A percentile compares a stretch with the other conserved stretches of the same genome.
Conservation (phyloP, 345 rosid genomes). For the Hibiscus syriacus region DNA sequence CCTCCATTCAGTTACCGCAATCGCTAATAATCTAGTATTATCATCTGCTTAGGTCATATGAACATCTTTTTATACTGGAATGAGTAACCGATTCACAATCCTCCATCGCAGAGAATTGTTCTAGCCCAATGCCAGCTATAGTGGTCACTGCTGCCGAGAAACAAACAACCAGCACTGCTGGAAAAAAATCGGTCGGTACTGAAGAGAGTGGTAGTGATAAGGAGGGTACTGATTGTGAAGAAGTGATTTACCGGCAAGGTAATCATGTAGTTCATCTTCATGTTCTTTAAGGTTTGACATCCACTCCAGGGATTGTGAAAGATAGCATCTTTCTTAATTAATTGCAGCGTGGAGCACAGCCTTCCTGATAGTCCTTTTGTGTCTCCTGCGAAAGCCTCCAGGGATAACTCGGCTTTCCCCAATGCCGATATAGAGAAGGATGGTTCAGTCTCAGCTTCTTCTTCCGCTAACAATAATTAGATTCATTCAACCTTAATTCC, state of each 20-base stretch:
- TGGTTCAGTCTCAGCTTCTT: slow-evolving; percentile 16
- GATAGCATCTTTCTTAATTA: neutral
- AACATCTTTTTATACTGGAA: neutral
- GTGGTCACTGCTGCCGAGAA: slow-evolving; percentile 18
- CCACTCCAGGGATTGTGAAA: neutral
- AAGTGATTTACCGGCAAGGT: slow-evolving; percentile 37
- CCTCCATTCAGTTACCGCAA: neutral
- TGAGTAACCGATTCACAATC: neutral
- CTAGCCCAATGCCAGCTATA: slow-evolving; percentile 20
- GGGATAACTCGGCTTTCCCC: slow-evolving; percentile 28
- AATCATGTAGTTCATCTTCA: neutral
- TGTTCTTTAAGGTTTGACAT: neutral
- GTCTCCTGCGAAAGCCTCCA: slow-evolving; percentile 34
- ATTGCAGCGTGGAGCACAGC: slow-evolving; percentile 53
- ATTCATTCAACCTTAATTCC: slow-evolving; percentile 28
- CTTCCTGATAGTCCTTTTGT: slow-evolving; percentile 77
- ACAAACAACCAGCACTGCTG: slow-evolving; percentile 13
- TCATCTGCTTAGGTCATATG: neutral
- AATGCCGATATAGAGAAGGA: slow-evolving; percentile 31
- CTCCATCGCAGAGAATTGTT: slow-evolving; percentile 32
- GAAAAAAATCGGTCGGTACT: slow-evolving; percentile 21
- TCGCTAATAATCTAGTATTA: neutral
- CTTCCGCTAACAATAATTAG: slow-evolving; percentile 32
- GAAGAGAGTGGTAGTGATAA: slow-evolving; percentile 32
- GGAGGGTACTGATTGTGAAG: slow-evolving; percentile 25